Evolutionary conservation across 23 red algal species (phyloP).

Genomic region (Gracilariopsis chorda): DNA sequence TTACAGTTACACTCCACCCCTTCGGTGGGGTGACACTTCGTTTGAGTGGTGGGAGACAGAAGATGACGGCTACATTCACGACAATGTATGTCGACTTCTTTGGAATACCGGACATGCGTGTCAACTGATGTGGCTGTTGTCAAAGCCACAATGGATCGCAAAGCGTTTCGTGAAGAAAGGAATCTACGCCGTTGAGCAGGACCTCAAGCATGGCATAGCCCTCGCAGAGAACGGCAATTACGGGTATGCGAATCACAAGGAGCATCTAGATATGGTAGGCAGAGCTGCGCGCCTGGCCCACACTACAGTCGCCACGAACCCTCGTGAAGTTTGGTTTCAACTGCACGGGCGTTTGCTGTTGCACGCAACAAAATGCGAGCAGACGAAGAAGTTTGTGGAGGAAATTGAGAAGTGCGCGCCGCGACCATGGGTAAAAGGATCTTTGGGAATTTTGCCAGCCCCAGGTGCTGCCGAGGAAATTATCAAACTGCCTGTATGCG

Average conservation of each 20-base stretch:
- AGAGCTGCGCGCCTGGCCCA: background rate
- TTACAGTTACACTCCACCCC: background rate
- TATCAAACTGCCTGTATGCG: background rate
- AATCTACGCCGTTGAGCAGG: background rate
- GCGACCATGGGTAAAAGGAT: background rate
- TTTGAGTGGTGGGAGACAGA: background rate
- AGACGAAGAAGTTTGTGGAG: slow-evolving; percentile 1
- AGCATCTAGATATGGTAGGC: background rate
- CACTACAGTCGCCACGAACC: background rate
- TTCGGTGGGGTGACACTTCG: background rate
- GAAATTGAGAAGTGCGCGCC: background rate
- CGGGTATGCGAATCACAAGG: background rate
- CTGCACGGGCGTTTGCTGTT: background rate
- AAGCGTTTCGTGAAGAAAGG: background rate
- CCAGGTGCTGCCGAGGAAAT: background rate
- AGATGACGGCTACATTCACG: background rate
- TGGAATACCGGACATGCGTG: background rate
- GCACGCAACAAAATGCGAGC: background rate
- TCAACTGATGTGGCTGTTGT: background rate
- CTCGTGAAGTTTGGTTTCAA: slow-evolving; percentile 10
- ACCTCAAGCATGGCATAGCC: background rate
- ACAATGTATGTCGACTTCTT: background rate
- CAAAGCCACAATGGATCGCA: slow-evolving; percentile 1
- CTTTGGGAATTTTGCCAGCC: background rate
- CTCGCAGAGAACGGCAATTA: background rate